Evolutionary conservation across 257 asterid species (phyloP).

Genomic region (Gentiana straminea): DNA sequence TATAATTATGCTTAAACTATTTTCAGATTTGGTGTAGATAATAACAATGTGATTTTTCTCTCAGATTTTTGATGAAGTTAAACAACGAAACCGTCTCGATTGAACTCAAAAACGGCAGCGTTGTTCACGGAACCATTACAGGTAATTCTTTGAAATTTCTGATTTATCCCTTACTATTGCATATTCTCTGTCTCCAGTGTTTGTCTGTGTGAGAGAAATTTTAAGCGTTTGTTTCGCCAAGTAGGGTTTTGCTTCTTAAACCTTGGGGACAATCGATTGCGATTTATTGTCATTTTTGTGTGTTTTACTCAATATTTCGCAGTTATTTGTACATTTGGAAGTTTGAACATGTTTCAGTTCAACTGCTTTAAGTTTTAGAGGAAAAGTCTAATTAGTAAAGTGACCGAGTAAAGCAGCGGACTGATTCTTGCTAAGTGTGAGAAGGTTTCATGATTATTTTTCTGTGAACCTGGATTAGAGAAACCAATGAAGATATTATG

Average conservation of each 20-base stretch:
- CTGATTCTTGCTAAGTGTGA: too few relatives aligned
- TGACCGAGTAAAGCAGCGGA: too few relatives aligned
- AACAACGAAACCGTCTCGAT: constrained; percentile 44
- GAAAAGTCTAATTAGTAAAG: too few relatives aligned
- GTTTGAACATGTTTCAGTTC: too few relatives aligned
- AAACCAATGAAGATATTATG: too few relatives aligned
- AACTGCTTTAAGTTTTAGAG: too few relatives aligned
- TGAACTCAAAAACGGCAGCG: constrained; percentile 39
- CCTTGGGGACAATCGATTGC: not conserved
- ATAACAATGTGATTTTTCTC: not conserved
- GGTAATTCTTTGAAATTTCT: constrained; percentile 9
- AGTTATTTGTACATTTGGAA: too few relatives aligned
- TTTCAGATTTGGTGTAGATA: not conserved
- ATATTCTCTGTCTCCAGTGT: not conserved
- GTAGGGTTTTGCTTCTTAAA: constrained; percentile 2
- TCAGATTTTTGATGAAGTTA: constrained; percentile 44
- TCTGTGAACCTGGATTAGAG: too few relatives aligned
- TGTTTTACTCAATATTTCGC: too few relatives aligned
- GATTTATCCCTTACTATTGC: not conserved
- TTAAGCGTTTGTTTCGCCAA: not conserved
- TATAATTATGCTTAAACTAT: not conserved
- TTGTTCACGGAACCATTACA: constrained; percentile 34
- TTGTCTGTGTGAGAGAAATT: not conserved
- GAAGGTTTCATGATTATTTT: too few relatives aligned
- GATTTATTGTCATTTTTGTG: too few relatives aligned